Evolutionary conservation across 441 rosid species (phyloP), one percentile per base, ranked within the genome.

Genomic region (Populus hybrid): DNA sequence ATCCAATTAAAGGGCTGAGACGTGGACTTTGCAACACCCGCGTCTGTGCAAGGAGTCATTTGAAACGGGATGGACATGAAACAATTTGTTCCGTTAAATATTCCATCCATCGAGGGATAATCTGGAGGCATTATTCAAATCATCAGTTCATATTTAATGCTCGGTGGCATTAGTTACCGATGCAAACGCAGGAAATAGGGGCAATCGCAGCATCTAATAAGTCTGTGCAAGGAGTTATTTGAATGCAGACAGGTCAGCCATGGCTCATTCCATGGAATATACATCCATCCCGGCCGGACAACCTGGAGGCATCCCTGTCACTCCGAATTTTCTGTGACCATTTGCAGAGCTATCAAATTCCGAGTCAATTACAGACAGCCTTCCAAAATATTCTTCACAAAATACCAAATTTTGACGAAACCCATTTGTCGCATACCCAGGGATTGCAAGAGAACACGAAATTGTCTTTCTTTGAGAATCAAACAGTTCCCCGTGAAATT

Each of bases 401-500:
- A n/a, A n/a, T 28, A 28, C 30, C 30, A 28, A 28, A 50, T 81
- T 83, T 26, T 21, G 0, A 23, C 35, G 70, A 77, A 61, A 54
- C 30, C 86, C 88, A 71, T 85, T 82, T 67, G 76, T 81, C 14
- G 88, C 82, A 46, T 84, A 86, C 61, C 88, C 75, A 10, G 71
- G 71, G n/a, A 77, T 42, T 16, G 54, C 76, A 65, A 71, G 42
- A 16, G 76, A 71, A 16, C 64, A 65, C 14, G 65, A 38, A 42
- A 70, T 67, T 9, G 50, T 38, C 68, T 65, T 40, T 30, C 2
- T 28, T 0, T 71, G 65, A 14, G 66, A 66, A 10, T 75, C 72
- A 10, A 67, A 12, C 66, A 46, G 46, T 10, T 26, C 9, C 59
- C 35, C 35, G 14, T 3, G 28, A 6, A 11, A 23, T 30, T 71